Evolutionary conservation across 2,329 filamentous ascomycete genomes (phyloP).

Genomic region (Cordyceps cicadae): DNA sequence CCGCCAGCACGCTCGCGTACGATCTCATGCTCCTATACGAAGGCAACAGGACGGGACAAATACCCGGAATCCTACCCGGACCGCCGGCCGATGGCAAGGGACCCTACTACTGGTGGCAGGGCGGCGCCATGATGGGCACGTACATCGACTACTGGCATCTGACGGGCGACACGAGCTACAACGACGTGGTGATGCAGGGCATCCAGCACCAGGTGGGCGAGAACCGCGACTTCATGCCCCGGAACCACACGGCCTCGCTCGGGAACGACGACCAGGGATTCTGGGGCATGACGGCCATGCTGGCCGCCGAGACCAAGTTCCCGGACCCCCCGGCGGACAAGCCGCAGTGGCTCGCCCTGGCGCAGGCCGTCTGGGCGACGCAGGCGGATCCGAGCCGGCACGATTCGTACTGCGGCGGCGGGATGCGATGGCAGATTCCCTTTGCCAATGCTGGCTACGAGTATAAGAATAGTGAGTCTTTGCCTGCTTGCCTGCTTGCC

Average conservation of each 20-base stretch:
- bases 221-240: conserved; percentile 50
- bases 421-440: conserved; percentile 71
- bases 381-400: conserved; percentile 55
- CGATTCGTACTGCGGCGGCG: conserved; percentile 55
- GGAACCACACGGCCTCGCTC: conserved; percentile 48
- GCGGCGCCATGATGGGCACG: conserved; percentile 59
- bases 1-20: conserved; percentile 32
- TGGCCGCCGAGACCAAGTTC: conserved; percentile 57
- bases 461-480: conserved; percentile 56
- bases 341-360: conserved; percentile 56
- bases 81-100: conserved; percentile 32
- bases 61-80: conserved; percentile 42
- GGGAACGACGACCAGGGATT: conserved; percentile 67
- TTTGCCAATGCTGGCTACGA: conserved; percentile 65
- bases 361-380: conserved; percentile 61
- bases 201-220: conserved; percentile 52
- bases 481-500: not conserved
- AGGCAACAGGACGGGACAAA: conserved; percentile 34
- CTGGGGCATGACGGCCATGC: conserved; percentile 61
- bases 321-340: conserved; percentile 46
- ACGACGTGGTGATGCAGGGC: conserved; percentile 47
- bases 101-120: conserved; percentile 69
- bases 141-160: conserved; percentile 63
- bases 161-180: conserved; percentile 57
- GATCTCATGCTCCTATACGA: conserved; percentile 38